Percentiles rank a stretch among this genome's conserved stretches.
Conservation (phyloP, 345 rosid genomes). For the Clarkia xantiana region DNA sequence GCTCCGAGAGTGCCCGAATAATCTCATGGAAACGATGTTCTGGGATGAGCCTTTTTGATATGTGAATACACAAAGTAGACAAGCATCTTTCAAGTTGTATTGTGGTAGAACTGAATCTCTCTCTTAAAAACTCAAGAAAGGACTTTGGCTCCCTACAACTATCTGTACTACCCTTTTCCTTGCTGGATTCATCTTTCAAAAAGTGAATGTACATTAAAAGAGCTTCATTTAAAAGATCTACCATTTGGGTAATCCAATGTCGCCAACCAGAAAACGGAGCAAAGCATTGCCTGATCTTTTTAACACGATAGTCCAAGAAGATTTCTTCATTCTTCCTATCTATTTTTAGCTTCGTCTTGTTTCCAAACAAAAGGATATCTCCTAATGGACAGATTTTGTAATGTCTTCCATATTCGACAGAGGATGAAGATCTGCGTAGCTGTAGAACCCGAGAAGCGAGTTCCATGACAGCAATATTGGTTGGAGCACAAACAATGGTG, state of each 20-base stretch:
- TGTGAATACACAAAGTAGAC: slow-evolving; percentile 5
- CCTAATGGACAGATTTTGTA: no score
- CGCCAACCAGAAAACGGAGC: slow-evolving; percentile 11
- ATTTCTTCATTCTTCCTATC: slow-evolving; percentile 9
- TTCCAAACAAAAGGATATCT: slow-evolving; percentile 16
- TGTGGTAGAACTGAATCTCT: not conserved
- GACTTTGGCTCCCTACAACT: not conserved
- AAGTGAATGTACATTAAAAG: slow-evolving; percentile 4
- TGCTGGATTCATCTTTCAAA: slow-evolving; percentile 13
- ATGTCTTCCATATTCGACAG: not conserved
- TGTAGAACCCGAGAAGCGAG: slow-evolving; percentile 14
- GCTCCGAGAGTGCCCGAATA: not conserved
- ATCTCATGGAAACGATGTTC: not conserved
- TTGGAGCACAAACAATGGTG: slow-evolving; percentile 15
- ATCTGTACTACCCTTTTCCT: no score
- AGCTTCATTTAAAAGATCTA: slow-evolving; percentile 6
- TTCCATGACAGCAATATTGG: slow-evolving; percentile 12
- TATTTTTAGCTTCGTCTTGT: slow-evolving; percentile 6
- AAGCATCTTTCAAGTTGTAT: not conserved
- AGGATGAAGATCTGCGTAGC: slow-evolving; percentile 5
- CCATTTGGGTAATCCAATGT: slow-evolving; percentile 7
- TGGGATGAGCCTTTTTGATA: not conserved
- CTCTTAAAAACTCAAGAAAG: slow-evolving; percentile 4
- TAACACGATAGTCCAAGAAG: slow-evolving; percentile 14
- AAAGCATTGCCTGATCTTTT: slow-evolving; percentile 11